phyloP scores from a whole-genome alignment of 2,329 filamentous ascomycete species.

The Fusarium palustre region DNA sequence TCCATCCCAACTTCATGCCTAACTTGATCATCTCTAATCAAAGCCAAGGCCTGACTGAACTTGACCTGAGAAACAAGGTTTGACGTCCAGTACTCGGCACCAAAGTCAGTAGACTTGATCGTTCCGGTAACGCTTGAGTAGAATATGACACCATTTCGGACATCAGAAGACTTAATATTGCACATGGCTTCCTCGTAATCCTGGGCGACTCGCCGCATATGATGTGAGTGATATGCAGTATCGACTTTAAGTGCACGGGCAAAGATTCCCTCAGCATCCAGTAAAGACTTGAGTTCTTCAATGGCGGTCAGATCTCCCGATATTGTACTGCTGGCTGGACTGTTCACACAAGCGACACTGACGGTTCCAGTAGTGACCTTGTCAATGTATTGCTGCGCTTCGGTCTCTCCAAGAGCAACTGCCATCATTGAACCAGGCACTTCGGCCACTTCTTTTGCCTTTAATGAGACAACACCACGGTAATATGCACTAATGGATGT shows the following conservation, averaged over 20 bases:
- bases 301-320: not conserved
- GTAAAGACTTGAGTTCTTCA: constrained; percentile 5
- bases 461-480: not conserved
- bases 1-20: not conserved
- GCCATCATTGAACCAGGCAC: constrained; percentile 14
- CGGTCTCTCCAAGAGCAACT: not conserved
- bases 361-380: not conserved
- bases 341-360: constrained; percentile 11
- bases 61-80: constrained; percentile 4
- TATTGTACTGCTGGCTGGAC: constrained; percentile 1
- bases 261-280: constrained; percentile 2
- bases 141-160: not conserved
- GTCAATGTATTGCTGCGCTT: constrained; percentile 7
- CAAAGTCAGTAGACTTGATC: not conserved
- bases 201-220: not conserved
- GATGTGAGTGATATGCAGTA: constrained; percentile 13
- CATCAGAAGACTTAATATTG: not conserved
- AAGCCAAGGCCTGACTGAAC: constrained; percentile 6
- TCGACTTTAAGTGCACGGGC: constrained; percentile 7
- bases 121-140: constrained; percentile 4
- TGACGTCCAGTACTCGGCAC: not conserved
- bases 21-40: not conserved
- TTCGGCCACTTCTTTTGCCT: not conserved
- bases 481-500: not conserved
- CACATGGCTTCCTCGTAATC: not conserved